Conservation (phyloP, 2,329 filamentous ascomycete genomes). For the Aspergillus quadricinctus region DNA sequence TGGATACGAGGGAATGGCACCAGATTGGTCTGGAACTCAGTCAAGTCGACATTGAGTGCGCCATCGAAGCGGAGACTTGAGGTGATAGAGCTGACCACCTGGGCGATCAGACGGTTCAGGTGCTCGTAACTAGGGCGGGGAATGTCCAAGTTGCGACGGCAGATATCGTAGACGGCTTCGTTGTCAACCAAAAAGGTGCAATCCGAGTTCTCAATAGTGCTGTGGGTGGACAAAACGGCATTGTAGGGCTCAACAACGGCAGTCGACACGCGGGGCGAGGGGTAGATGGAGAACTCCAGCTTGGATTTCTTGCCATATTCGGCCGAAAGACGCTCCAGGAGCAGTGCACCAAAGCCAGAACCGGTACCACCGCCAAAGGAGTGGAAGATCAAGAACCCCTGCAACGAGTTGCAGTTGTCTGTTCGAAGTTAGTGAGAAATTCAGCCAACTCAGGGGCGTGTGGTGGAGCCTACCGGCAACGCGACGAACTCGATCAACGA, state of each 20-base stretch:
- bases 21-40: constrained; percentile 67
- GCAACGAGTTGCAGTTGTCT: constrained; percentile 64
- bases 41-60: constrained; percentile 63
- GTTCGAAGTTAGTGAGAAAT: constrained; percentile 7
- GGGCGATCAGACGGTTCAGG: constrained; percentile 62
- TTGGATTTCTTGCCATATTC: constrained; percentile 67
- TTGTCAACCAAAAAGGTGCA: constrained; percentile 67
- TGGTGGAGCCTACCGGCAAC: constrained; percentile 50
- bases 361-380: constrained; percentile 66
- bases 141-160: constrained; percentile 61
- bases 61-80: constrained; percentile 63
- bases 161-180: constrained; percentile 66
- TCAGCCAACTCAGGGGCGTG: constrained; percentile 10
- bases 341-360: constrained; percentile 61
- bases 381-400: constrained; percentile 66
- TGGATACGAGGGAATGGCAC: constrained; percentile 65
- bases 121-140: constrained; percentile 62
- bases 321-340: constrained; percentile 60
- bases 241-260: constrained; percentile 68
- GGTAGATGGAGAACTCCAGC: constrained; percentile 64
- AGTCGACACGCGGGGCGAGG: constrained; percentile 59
- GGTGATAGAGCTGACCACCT: constrained; percentile 65
- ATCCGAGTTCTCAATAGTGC: constrained; percentile 64
- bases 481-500: constrained; percentile 61
- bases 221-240: constrained; percentile 52